phyloP scores from a whole-genome alignment of 139 green algal genomes.

The Asterochloris erici region DNA sequence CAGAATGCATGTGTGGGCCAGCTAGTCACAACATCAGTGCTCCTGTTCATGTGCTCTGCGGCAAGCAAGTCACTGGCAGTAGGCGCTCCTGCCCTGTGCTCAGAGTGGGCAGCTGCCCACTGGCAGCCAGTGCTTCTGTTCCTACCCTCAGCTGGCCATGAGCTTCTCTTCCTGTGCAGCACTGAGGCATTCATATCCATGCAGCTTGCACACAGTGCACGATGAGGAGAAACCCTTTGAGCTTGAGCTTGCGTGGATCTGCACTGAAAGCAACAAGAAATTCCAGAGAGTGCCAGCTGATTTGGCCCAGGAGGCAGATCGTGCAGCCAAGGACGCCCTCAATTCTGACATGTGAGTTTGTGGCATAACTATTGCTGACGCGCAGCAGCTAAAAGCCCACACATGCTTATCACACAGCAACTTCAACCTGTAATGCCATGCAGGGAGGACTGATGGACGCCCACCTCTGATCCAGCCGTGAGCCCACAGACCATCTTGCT shows the following conservation, averaged over 20 bases:
- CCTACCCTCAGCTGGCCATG: background rate
- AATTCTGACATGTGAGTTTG: conserved; percentile 78
- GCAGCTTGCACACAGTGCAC: conserved; percentile 83
- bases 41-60: no score
- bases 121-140: background rate
- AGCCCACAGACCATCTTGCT: no score
- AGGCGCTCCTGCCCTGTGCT: background rate
- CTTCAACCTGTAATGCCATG: no score
- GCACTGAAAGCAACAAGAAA: conserved; percentile 74
- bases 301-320: conserved; percentile 65
- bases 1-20: no score
- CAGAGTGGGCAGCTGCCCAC: background rate
- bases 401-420: no score
- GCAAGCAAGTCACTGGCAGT: background rate
- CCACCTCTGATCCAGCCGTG: no score
- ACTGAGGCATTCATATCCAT: background rate
- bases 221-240: conserved; percentile 99
- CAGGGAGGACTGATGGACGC: no score
- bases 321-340: conserved; percentile 75
- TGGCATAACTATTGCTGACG: no score
- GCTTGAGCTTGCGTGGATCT: conserved; percentile 96
- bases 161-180: background rate
- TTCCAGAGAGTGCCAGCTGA: conserved; percentile 79
- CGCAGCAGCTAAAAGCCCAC: no score
- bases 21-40: no score